Percentiles rank a stretch among this genome's conserved stretches.
Conservation (phyloP, 1,284 basidiomycete species). For the Cryptococcus wingfieldii region DNA sequence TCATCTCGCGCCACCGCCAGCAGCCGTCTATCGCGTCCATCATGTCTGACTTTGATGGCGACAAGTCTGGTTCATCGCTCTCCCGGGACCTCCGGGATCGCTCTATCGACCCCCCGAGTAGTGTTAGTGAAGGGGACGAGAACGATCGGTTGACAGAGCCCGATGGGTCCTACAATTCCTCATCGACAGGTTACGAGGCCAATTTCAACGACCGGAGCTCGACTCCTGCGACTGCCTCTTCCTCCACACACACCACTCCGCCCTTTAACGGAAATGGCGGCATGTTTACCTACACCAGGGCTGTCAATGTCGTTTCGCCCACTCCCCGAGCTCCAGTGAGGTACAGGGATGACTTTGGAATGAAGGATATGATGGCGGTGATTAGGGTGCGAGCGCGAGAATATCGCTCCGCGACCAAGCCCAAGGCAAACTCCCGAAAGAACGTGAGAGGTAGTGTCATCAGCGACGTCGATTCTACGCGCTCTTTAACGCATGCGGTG, state of each 20-base stretch:
- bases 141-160: slow-evolving; percentile 3
- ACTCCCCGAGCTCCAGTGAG: slow-evolving; percentile 50
- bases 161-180: background rate
- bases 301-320: slow-evolving; percentile 27
- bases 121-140: slow-evolving; percentile 1
- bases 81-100: slow-evolving; percentile 9
- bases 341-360: slow-evolving; percentile 75
- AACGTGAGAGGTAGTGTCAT: background rate
- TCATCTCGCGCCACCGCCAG: slow-evolving; percentile 40
- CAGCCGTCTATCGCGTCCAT: slow-evolving; percentile 48
- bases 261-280: slow-evolving; percentile 28
- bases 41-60: slow-evolving; percentile 28
- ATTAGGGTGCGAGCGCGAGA: slow-evolving; percentile 63
- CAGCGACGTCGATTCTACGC: background rate
- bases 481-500: background rate
- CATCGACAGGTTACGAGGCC: slow-evolving; percentile 6
- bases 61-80: slow-evolving; percentile 7
- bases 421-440: too few relatives aligned
- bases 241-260: slow-evolving; percentile 31
- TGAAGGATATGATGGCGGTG: slow-evolving; percentile 73
- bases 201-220: slow-evolving; percentile 23
- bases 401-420: slow-evolving; percentile 14
- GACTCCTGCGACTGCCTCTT: slow-evolving; percentile 40
- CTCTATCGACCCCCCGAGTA: background rate
- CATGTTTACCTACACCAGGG: slow-evolving; percentile 17